These are phyloP conservation scores for Euryodendron excelsum DNA, from an alignment of 148 eudicot species.

Conservation along the genomic window DNA sequence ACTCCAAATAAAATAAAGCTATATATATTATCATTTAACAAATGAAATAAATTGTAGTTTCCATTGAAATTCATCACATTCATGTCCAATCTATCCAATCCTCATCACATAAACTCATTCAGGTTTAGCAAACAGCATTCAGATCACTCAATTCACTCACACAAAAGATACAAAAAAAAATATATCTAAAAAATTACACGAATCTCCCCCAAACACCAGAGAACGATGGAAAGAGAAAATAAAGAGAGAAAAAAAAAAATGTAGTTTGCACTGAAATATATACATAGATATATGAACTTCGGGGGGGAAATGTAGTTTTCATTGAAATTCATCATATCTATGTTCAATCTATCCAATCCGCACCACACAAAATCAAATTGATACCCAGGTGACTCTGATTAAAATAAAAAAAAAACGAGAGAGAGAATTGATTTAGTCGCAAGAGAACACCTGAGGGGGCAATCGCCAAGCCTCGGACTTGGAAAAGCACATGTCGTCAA, in stretches of 20 bases:
- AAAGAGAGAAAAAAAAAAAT: no score
- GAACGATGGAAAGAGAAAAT: no score
- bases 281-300: not conserved
- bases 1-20: not conserved
- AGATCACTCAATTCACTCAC: no score
- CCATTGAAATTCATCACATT: no score
- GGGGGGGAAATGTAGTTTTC: not conserved
- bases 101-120: no score
- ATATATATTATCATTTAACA: no score
- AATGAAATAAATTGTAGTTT: no score
- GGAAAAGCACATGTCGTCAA: slow-evolving; percentile 62
- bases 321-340: not conserved
- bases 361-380: not conserved
- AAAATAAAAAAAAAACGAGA: not conserved
- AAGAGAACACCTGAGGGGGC: slow-evolving; percentile 67
- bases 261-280: not conserved
- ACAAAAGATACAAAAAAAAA: no score
- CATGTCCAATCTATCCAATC: no score
- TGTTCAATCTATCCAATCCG: not conserved
- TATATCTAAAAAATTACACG: no score
- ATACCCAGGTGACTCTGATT: not conserved
- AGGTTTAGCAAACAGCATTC: no score
- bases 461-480: slow-evolving; percentile 65
- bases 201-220: no score
- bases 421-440: slow-evolving; percentile 23